Evolutionary conservation across 2,329 filamentous ascomycete species (phyloP), one percentile per base, ranked within the genome.

Genomic region (Calonectria fujianensis): DNA sequence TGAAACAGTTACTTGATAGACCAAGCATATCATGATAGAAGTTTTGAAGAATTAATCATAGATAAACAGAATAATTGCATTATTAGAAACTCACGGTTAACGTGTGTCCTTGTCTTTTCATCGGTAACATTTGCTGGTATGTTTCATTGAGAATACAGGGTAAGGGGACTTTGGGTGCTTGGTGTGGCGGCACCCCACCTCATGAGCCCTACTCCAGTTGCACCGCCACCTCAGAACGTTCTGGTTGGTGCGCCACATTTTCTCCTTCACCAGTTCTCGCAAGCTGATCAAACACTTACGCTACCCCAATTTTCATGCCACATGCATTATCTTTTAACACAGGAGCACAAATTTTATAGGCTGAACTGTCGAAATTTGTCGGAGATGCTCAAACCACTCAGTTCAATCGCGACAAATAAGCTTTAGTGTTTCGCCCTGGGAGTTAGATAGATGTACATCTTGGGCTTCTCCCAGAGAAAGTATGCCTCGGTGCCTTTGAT

Each of bases 381-480:
- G 45, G 20, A 48, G 3, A 13, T 24, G 45, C 20, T 48, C 45
- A 24, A 13, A 13, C 20, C 45, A 48, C 7, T 2, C 7, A 48
- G 20, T 8, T 48, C 20, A 11, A 20, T 20, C 7, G 20, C 8
- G 18, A 48, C 6, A n/a, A 3, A 8, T 20, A 24, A 13, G 4
- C 54, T 27, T 39, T 35, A 59, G 6, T 61, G 6, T 27, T 14
- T 41, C 16, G n/a, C 32, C 20, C n/a, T 61, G 3, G 57, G 57
- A 27, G 57, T 29, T 5, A 61, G n/a, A 29, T 61, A 27, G 16
- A 64, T 20, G 20, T 64, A 13, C 61, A 64, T 48, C 29, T 64
- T n/a, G 20, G 61, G 61, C 39, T 64, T 64, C 8, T 64, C 9
- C 20, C 24, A 31, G 6, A 64, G 61, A n/a, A 64, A 64, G 20